Conservation (phyloP, 257 asterid genomes). For the Solanum chaucha region DNA sequence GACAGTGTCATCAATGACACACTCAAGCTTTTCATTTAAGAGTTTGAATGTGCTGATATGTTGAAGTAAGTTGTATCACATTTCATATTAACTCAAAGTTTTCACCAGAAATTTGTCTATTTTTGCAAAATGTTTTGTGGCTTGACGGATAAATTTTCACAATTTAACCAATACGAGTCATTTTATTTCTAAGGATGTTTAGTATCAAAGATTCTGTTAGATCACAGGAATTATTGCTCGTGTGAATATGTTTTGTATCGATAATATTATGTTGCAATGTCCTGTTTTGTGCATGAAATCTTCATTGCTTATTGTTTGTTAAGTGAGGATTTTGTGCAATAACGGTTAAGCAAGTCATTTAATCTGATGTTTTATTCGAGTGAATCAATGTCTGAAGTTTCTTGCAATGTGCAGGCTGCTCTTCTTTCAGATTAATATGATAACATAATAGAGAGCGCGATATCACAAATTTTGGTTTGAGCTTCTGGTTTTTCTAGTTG, state of each 20-base stretch:
- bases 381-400: background rate
- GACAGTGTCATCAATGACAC: background rate
- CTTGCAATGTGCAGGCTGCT: constrained; percentile 52
- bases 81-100: background rate
- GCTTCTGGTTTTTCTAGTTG: background rate
- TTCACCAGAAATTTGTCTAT: background rate
- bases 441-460: background rate
- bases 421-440: constrained; percentile 65
- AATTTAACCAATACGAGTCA: background rate
- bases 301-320: background rate
- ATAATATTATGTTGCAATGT: background rate
- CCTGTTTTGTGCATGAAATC: background rate
- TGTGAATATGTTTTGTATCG: background rate
- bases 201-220: background rate
- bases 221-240: background rate
- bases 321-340: background rate
- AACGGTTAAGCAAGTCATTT: background rate
- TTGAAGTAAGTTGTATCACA: background rate
- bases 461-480: background rate
- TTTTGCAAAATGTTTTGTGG: background rate
- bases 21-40: background rate
- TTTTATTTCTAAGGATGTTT: background rate
- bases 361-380: background rate
- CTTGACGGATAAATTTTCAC: background rate
- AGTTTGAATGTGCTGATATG: background rate